Base-by-base conservation (phyloP, 352 stramenopile genomes). In the Pythium dissotocum region DNA sequence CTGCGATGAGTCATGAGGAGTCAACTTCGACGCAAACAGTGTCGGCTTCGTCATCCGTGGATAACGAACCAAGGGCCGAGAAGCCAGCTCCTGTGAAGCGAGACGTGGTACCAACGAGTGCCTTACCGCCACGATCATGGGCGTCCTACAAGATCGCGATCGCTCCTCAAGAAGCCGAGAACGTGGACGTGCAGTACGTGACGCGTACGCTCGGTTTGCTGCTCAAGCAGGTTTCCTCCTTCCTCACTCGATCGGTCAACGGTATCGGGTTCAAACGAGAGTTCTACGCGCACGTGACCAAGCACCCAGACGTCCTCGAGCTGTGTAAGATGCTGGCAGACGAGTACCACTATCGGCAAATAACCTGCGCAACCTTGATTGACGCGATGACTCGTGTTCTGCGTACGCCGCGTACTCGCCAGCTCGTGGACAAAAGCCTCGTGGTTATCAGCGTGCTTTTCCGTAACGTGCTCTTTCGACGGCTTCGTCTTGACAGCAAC, bases 151-250 rank as follows among this genome's bases (percentile, higher is more conserved):
- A 78, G 42, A 66, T 69, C 44, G 42, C 62, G 1, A 69, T 83
- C 14, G 40, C 32, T 2, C 36, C 70, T 13, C 35, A 55, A n/a
- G 68, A 79, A 36, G 66, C 61, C 2, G 80, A 87, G 62, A 49
- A 76, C 53, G 32, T 64, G 4, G 68, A 77, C 42, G 67, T 64
- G 0, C 26, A 57, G 1, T 88, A 80, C 24, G 59, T 78, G 18
- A 67, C 66, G 13, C 75, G 72, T 6, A 85, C 78, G 1, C 59
- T 88, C 14, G 35, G 52, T n/a, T n/a, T 65, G 5, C 61, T 85
- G 55, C 71, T 79, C 26, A 77, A 71, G 58, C 67, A 57, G 63
- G 32, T 42, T 71, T 75, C 40, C 26, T 77, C 12, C 40, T 70
- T 38, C 63, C 68, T 33, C 56, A 70, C 77, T n/a, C 70, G 82